phyloP scores from a whole-genome alignment of 2,329 filamentous ascomycete genomes.

The Epichloe typhina region DNA sequence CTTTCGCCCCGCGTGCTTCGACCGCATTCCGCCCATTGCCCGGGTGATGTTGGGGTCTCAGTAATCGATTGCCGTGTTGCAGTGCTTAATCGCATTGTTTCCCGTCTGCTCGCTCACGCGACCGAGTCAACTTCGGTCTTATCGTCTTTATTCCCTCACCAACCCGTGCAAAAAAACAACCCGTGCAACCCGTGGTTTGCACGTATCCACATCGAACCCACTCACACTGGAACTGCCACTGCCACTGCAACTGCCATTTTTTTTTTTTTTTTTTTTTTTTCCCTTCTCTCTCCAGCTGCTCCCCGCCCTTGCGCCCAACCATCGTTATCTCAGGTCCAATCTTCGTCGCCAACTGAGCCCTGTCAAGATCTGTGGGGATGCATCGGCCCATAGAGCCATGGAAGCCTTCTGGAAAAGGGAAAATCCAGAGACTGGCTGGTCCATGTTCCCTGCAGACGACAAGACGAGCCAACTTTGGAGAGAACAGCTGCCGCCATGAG shows the following conservation, averaged over 20 bases:
- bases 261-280: background rate
- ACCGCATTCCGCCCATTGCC: background rate
- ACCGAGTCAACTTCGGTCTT: background rate
- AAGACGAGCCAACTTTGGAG: too few species aligned
- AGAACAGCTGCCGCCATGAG: too few species aligned
- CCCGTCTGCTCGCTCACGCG: too few species aligned
- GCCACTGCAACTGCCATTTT: background rate
- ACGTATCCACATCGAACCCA: background rate
- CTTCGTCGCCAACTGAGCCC: background rate
- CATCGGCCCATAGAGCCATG: background rate
- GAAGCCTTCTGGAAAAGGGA: slow-evolving; percentile 3
- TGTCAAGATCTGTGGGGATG: background rate
- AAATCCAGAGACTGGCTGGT: background rate
- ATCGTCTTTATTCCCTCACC: background rate
- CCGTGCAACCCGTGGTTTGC: background rate
- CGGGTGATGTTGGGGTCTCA: background rate
- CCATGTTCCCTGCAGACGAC: too few species aligned
- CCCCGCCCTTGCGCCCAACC: too few species aligned
- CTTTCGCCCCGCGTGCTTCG: too few species aligned
- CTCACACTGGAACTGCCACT: background rate
- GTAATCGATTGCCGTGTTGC: background rate
- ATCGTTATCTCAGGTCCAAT: too few species aligned
- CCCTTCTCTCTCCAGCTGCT: background rate
- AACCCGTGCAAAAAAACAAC: background rate
- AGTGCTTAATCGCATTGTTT: too few species aligned